Evolutionary conservation across 2,329 filamentous ascomycete species (phyloP).

Genomic region (Colletotrichum abscissum): DNA sequence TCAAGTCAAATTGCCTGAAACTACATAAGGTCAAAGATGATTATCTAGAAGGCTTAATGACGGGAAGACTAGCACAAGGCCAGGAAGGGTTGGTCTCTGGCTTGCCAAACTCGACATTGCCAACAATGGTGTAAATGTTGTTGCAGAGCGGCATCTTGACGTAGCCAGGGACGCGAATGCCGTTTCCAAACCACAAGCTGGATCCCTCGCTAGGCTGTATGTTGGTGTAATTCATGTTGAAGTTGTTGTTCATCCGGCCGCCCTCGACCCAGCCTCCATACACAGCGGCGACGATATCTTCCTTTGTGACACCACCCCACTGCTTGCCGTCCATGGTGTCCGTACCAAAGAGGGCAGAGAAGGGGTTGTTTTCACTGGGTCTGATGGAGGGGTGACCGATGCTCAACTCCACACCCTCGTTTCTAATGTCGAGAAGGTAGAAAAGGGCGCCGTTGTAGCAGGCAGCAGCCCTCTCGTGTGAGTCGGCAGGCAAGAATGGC

Average conservation of each 20-base stretch:
- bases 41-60: background rate
- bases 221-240: conserved; percentile 5
- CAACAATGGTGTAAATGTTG: conserved; percentile 2
- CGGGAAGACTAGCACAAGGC: background rate
- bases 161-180: background rate
- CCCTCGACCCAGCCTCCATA: conserved; percentile 3
- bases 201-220: background rate
- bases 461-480: background rate
- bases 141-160: conserved; percentile 2
- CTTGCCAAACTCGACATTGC: background rate
- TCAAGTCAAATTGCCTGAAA: too few species aligned
- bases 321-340: background rate
- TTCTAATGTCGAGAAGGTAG: conserved; percentile 14
- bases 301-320: conserved; percentile 13
- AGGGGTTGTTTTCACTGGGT: background rate
- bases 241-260: conserved; percentile 7
- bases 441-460: conserved; percentile 10
- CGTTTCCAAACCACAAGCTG: background rate
- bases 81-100: background rate
- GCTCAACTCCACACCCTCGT: background rate
- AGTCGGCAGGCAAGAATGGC: conserved; percentile 5
- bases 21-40: too few species aligned
- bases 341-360: background rate
- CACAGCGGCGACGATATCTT: conserved; percentile 8
- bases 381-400: conserved; percentile 2